Evolutionary conservation across 352 stramenopile genomes (phyloP), one percentile per base, ranked within the genome.

Genomic region (Phytophthora lateralis): DNA sequence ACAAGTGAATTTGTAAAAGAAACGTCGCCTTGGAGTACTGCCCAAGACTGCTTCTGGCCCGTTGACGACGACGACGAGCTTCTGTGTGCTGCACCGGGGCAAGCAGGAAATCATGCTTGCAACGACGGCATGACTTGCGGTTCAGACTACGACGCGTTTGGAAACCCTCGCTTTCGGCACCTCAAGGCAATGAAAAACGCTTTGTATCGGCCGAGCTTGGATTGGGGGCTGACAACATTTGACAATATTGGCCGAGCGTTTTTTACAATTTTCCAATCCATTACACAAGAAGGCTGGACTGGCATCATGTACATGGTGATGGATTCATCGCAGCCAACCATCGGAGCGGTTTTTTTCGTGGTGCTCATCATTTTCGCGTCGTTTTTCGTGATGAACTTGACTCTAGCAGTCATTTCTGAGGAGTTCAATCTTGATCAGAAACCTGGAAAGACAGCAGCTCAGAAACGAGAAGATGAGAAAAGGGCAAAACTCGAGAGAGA

Each of bases 241-340:
- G 95, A 99, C 73, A 89, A 96, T 56, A 93, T 98, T 34, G 71
- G 73, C 1, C 78, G 53, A 11, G 85, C 93, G 2, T 97, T 98
- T 37, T 77, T 98, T 29, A 96, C 91, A 5, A 97, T 98, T 37
- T 97, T 98, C 61, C 93, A 98, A 66, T 76, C 86, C 0, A 90
- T 98, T 44, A 98, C 95, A 3, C 70, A 97, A 42, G 95, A 98
- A 76, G 96, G 96, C 0, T 98, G 96, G 96, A 96, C 82, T 0
- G 42, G 68, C 32, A 90, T 98, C 51, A 98, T 98, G 87, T 96
- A 98, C 68, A 92, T 93, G 74, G 77, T 93, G 17, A 78, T 88
- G 75, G 65, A 87, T 49, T 73, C 78, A 12, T 80, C 78, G 7
- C 63, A 78, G 35, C 66, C 92, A 51, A 32, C 87, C 6, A 48